Conservation (phyloP, 371 early-diverging fungal species). For the Mortierella sp. region DNA sequence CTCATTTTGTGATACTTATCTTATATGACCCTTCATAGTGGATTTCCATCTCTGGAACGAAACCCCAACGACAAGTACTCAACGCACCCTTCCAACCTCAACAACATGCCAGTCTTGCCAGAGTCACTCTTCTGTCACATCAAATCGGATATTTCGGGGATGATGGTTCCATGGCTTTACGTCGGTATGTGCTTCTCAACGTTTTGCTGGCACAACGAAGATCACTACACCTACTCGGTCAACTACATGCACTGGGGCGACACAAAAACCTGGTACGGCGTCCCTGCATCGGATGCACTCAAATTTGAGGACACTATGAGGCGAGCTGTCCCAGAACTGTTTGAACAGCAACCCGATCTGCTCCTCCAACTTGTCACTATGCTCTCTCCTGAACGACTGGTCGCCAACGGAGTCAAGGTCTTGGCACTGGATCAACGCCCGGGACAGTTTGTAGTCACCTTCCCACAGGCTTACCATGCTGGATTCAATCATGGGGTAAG, state of each 20-base stretch:
- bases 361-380: constrained; percentile 94
- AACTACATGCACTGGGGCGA: constrained; percentile 98
- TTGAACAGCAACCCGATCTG: constrained; percentile 92
- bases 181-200: constrained; percentile 97
- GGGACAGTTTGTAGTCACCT: constrained; percentile 96
- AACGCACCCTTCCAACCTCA: constrained; percentile 89
- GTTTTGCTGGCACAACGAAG: constrained; percentile 99
- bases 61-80: constrained; percentile 74
- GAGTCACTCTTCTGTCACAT: constrained; percentile 90
- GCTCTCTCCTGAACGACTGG: constrained; percentile 85
- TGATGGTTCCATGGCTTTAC: constrained; percentile 98
- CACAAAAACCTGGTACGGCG: constrained; percentile 97
- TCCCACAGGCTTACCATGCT: constrained; percentile 95
- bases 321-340: constrained; percentile 88
- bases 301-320: constrained; percentile 91
- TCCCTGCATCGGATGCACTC: constrained; percentile 86
- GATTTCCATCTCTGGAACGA: constrained; percentile 80
- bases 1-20: background rate
- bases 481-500: constrained; percentile 97
- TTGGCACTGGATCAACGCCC: constrained; percentile 91
- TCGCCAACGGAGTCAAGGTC: constrained; percentile 82
- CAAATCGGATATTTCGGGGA: constrained; percentile 91
- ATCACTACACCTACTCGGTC: constrained; percentile 96
- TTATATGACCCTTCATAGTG: constrained; percentile 59
- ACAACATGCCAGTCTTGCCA: constrained; percentile 86